Evolutionary conservation across 164 flowering plant species (phyloP), one percentile per base, ranked within the genome.

Genomic region (Protea cynaroides): DNA sequence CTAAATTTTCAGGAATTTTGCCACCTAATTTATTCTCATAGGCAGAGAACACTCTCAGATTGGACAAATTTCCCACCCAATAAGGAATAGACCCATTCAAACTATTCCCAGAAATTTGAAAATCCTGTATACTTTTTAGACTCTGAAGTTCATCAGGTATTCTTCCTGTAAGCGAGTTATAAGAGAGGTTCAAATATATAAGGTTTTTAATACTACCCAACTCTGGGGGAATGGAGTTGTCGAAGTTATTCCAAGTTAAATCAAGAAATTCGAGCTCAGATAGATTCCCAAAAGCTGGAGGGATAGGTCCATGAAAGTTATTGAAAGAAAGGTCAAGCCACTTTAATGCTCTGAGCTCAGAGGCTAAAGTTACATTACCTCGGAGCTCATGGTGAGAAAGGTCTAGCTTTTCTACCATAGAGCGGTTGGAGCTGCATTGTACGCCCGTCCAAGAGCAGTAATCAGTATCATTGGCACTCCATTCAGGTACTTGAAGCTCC

Each of bases 21-120:
- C 96, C 99, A 25, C 62, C 72, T 58, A 94, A 78, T 1, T 56
- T 59, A 70, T 94, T 94, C 78, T 94, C 99, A 75, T 94, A 94
- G 19, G 99, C 99, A 3, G 90, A 68, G 59, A 94, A 88, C 61
- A 83, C 77, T 68, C 78, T 83, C 69, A 94, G 70, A 61, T 70
- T 78, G 56, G 86, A 82, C 71, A 91, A 73, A 65, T 86, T 82
- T 0, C 89, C 96, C 11, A 91, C 74, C 99, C 97, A 88, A 15
- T 7, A 1, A n/a, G 99, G 97, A 34, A 94, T 86, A 23, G 90
- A 71, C 46, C 96, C 97, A 76, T 70, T 84, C 77, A 94, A 64
- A 9, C 36, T 74, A 77, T 94, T 94, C 25, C 80, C 72, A 49
- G 84, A 90, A 38, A 91, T 24, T 64, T 83, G 92, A 63, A 94